These are phyloP conservation scores for Arthrobotrys pseudoclavata DNA, from an alignment of 2,329 filamentous ascomycete species.

Conservation along the genomic window DNA sequence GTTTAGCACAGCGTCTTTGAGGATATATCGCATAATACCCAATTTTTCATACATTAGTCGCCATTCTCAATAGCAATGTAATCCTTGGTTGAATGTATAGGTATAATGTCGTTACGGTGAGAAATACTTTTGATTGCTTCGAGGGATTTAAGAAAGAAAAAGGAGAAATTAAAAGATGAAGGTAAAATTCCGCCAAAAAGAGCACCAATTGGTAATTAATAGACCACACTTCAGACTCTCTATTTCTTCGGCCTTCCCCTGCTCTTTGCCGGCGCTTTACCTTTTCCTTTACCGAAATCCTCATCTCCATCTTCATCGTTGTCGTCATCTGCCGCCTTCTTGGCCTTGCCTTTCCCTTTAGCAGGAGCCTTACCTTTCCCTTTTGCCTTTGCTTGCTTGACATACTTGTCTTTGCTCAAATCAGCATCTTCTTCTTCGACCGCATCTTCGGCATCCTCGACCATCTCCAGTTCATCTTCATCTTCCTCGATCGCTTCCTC, in stretches of 20 bases:
- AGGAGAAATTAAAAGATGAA: not conserved
- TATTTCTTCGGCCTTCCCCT: slow-evolving; percentile 51
- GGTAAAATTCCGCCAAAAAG: slow-evolving; percentile 6
- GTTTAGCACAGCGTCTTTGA: slow-evolving; percentile 10
- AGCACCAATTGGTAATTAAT: not conserved
- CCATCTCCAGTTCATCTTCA: slow-evolving; percentile 78
- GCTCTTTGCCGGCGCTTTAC: slow-evolving; percentile 46
- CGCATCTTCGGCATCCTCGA: slow-evolving; percentile 70
- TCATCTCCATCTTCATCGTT: slow-evolving; percentile 52
- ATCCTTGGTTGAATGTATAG: not conserved
- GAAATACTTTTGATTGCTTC: slow-evolving; percentile 1
- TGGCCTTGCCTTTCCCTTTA: slow-evolving; percentile 64
- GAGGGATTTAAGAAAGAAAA: not conserved
- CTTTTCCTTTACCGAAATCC: slow-evolving; percentile 65
- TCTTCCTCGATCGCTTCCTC: slow-evolving; percentile 97
- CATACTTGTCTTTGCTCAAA: slow-evolving; percentile 94
- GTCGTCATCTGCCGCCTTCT: slow-evolving; percentile 63
- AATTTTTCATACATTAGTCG: not conserved
- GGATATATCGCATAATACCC: slow-evolving; percentile 6
- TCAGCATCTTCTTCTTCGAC: slow-evolving; percentile 81
- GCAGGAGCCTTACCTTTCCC: slow-evolving; percentile 70
- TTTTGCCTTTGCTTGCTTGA: slow-evolving; percentile 87
- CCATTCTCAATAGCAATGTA: not conserved
- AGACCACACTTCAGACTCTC: not conserved
- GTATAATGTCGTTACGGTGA: not conserved